Evolutionary conservation across 257 asterid genomes (phyloP).

Genomic region (Penstemon barbatus): DNA sequence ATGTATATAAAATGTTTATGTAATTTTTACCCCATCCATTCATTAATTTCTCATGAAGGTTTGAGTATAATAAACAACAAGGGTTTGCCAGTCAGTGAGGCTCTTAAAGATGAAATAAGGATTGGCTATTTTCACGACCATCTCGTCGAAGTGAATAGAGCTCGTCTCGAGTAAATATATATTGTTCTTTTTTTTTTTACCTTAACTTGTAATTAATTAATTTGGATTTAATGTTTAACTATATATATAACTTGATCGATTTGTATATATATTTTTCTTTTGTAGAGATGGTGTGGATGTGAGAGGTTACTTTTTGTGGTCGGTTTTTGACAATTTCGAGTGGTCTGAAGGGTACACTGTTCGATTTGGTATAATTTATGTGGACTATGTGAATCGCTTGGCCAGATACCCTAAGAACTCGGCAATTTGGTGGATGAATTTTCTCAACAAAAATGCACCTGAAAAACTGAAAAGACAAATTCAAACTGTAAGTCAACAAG

Average conservation of each 20-base stretch:
- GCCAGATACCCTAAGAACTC: conserved; percentile 26
- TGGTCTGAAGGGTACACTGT: conserved; percentile 31
- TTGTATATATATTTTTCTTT: background rate
- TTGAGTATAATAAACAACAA: background rate
- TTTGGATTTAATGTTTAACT: too few relatives aligned
- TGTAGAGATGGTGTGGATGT: conserved; percentile 1
- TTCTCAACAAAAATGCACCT: background rate
- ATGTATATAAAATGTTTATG: too few relatives aligned
- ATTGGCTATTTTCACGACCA: conserved; percentile 11
- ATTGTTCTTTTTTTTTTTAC: background rate
- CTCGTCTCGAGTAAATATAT: conserved; percentile 16
- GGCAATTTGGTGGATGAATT: conserved; percentile 31
- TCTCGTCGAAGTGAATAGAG: conserved; percentile 6
- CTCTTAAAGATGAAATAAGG: conserved; percentile 8
- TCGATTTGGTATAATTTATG: conserved; percentile 22
- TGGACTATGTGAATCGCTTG: conserved; percentile 25
- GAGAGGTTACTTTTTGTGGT: conserved; percentile 22
- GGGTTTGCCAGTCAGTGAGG: background rate
- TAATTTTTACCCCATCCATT: too few relatives aligned
- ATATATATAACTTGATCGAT: too few relatives aligned
- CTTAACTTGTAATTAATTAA: too few relatives aligned
- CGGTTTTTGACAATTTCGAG: conserved; percentile 28
- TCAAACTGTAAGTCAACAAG: too few relatives aligned
- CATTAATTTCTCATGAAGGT: background rate
- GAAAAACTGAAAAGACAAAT: too few relatives aligned